A percentile compares a stretch with the other conserved stretches of the same genome.
Evolutionary conservation across 371 early-diverging fungal species (phyloP).

Genomic region (Apophysomyces elegans): DNA sequence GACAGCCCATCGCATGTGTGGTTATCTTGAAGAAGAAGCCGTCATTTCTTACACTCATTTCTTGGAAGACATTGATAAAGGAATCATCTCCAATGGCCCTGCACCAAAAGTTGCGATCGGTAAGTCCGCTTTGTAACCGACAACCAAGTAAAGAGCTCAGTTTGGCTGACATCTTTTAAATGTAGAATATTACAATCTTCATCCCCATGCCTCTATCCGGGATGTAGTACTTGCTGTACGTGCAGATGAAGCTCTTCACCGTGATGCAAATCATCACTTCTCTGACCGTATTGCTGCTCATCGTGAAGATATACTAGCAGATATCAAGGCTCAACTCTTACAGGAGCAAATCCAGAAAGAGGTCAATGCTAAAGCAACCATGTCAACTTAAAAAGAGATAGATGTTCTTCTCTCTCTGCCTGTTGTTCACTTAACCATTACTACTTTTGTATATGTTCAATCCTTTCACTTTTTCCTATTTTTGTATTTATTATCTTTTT

Average conservation of each 20-base stretch:
- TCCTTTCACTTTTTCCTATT: no score
- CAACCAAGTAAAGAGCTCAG: background rate
- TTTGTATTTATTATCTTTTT: no score
- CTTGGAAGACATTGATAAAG: slow-evolving; percentile 85
- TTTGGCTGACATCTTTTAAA: background rate
- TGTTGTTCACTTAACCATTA: no score
- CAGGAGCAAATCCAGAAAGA: slow-evolving; percentile 1
- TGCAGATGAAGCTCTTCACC: slow-evolving; percentile 96
- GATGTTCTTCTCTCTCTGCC: no score
- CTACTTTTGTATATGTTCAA: no score
- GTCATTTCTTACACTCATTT: slow-evolving; percentile 92
- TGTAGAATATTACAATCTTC: slow-evolving; percentile 89
- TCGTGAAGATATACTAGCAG: slow-evolving; percentile 15
- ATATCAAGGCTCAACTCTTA: slow-evolving; percentile 10
- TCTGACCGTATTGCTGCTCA: slow-evolving; percentile 57
- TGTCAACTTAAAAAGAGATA: background rate
- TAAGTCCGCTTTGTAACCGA: slow-evolving; percentile 6
- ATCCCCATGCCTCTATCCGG: slow-evolving; percentile 78
- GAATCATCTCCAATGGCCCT: slow-evolving; percentile 66
- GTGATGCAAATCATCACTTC: slow-evolving; percentile 93
- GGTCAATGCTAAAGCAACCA: background rate
- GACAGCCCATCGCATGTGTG: slow-evolving; percentile 82
- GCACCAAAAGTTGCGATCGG: slow-evolving; percentile 81
- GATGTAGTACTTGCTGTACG: slow-evolving; percentile 95
- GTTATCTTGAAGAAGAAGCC: slow-evolving; percentile 92